phyloP scores from a whole-genome alignment of 805 yeast species.

The Saturnispora quitensis region DNA sequence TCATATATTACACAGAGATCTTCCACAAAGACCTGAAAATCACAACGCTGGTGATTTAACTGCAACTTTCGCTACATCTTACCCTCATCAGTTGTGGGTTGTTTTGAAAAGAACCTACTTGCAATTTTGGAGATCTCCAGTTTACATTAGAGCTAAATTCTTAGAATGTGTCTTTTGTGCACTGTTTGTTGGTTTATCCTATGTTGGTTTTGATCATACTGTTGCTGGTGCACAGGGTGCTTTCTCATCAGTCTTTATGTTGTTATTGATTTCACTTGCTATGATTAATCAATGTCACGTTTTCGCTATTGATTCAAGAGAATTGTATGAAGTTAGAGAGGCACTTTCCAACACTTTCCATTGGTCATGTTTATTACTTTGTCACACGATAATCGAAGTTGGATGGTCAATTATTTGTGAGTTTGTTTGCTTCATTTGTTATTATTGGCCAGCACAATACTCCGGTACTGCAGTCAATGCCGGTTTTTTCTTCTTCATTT shows the following conservation, averaged over 20 bases:
- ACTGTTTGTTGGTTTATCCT: constrained; percentile 46
- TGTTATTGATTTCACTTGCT: constrained; percentile 53
- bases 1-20: constrained; percentile 22
- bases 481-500: constrained; percentile 35
- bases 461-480: constrained; percentile 33
- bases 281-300: constrained; percentile 58
- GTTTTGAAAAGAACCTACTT: constrained; percentile 32
- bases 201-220: constrained; percentile 46
- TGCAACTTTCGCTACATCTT: constrained; percentile 37
- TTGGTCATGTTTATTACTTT: constrained; percentile 50
- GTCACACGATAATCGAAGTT: constrained; percentile 46
- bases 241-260: constrained; percentile 42
- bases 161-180: constrained; percentile 35
- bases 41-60: constrained; percentile 20
- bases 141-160: constrained; percentile 42
- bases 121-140: constrained; percentile 44
- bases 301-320: constrained; percentile 47
- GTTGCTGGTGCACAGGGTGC: constrained; percentile 49
- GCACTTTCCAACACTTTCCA: constrained; percentile 61
- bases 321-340: constrained; percentile 61
- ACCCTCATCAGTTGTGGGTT: constrained; percentile 29
- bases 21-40: constrained; percentile 21
- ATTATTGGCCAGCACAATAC: constrained; percentile 29
- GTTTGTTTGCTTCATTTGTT: constrained; percentile 38
- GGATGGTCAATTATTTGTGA: constrained; percentile 46